Evolutionary conservation across 2,329 filamentous ascomycete species (phyloP), one percentile per base, ranked within the genome.

Genomic region (Claviceps sp.): DNA sequence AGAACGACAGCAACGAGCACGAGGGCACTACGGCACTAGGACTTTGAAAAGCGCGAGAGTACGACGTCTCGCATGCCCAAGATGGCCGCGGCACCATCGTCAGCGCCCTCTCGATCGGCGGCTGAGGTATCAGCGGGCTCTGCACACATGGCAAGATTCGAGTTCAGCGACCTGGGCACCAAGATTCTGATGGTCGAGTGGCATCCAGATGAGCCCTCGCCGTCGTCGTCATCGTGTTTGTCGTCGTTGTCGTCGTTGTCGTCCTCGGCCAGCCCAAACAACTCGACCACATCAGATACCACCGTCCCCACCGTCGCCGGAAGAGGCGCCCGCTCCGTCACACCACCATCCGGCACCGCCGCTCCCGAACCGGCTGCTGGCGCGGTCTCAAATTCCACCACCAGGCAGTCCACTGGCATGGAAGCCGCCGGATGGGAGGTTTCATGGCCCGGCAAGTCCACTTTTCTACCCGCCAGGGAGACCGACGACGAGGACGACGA

Each of bases 131-230:
- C 30, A 42, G 22, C 51, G 16, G 50, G 53, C 24, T 47, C 52
- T 37, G 51, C 60, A 67, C 75, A 60, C 70, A 71, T 54, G 68
- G 73, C 88, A 46, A 83, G 89, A 54, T 95, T 94, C 68, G 89
- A 95, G 65, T 94, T 95, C 64, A 85, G 81, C 48, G 87, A 88
- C 61, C 85, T 90, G 57, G 88, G 88, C 42, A 94, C 88, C 56
- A 95, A 95, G 72, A 84, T 95, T 56, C 72, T 95, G 60, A 93
- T 95, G 88, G 84, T 95, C 41, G 88, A 95, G 66, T 95, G 89
- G 89, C 82, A 87, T 63, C 65, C 68, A 41, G 59, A 58, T 11
- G 30, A 34, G 48, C 58, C 59, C 43, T 57, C 56, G 13, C 16
- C 37, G 22, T 24, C 30, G n/a, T n/a, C 45, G 4, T 37, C n/a